Evolutionary conservation across 352 stramenopile species (phyloP).

Genomic region (Phytophthora nicotianae): DNA sequence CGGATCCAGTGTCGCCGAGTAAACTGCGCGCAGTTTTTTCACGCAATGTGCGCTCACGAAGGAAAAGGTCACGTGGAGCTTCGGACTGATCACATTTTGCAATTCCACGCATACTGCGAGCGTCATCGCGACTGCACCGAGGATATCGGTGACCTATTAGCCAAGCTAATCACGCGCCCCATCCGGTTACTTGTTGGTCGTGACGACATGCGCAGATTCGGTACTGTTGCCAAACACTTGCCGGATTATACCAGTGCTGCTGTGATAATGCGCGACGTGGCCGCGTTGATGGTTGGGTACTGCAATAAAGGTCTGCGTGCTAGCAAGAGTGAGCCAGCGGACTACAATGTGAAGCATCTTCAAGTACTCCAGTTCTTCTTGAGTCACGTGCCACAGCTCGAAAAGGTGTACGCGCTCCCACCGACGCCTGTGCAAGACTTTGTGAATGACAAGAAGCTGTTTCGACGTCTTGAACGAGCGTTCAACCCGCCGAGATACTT

Average conservation of each 20-base stretch:
- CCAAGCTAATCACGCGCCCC: conserved; percentile 60
- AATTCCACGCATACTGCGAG: conserved; percentile 73
- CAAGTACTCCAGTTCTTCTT: conserved; percentile 76
- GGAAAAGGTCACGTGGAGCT: conserved; percentile 48
- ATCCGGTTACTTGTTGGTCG: conserved; percentile 54
- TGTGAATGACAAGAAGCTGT: conserved; percentile 55
- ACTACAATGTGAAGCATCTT: conserved; percentile 63
- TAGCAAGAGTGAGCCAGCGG: conserved; percentile 57
- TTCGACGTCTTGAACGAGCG: conserved; percentile 51
- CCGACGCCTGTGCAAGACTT: conserved; percentile 29
- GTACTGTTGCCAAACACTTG: conserved; percentile 48
- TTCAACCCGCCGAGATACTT: conserved; percentile 64
- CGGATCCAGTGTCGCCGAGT: conserved; percentile 66
- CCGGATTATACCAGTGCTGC: conserved; percentile 46
- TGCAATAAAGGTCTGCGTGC: conserved; percentile 56
- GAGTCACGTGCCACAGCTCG: conserved; percentile 66
- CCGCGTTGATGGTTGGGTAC: conserved; percentile 48
- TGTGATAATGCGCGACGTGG: conserved; percentile 47
- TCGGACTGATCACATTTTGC: conserved; percentile 35
- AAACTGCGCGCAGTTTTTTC: conserved; percentile 64
- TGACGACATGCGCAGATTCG: conserved; percentile 56
- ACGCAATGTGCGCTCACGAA: conserved; percentile 61
- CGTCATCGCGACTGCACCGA: conserved; percentile 51
- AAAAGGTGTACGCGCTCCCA: conserved; percentile 53
- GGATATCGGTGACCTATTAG: conserved; percentile 48